Conservation (phyloP, 805 yeast genomes). For the Pichia sporocuriosa region DNA sequence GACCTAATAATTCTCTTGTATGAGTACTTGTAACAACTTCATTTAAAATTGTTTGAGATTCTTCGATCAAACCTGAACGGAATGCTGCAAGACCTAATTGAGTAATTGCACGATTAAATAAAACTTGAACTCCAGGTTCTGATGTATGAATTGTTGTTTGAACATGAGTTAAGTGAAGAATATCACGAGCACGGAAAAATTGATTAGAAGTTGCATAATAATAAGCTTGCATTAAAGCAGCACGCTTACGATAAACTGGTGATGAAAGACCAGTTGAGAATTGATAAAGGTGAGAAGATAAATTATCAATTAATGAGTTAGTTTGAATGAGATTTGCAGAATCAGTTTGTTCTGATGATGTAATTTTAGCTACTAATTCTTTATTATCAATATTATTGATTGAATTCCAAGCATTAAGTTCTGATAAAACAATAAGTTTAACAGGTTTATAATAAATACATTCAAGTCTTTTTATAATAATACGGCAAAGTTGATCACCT, state of each 20-base stretch:
- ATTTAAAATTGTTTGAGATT: conserved; percentile 77
- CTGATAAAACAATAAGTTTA: conserved; percentile 61
- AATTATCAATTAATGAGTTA: conserved; percentile 52
- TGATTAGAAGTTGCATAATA: conserved; percentile 86
- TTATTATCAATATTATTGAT: conserved; percentile 34
- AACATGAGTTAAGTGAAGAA: conserved; percentile 79
- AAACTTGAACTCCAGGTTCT: conserved; percentile 80
- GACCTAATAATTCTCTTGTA: conserved; percentile 89
- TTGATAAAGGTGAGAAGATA: conserved; percentile 58
- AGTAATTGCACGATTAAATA: conserved; percentile 91
- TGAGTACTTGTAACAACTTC: conserved; percentile 84
- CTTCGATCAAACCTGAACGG: conserved; percentile 78
- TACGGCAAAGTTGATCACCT: conserved; percentile 62
- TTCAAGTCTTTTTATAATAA: conserved; percentile 78
- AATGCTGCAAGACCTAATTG: conserved; percentile 96
- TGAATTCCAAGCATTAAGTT: conserved; percentile 66
- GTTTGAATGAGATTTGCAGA: conserved; percentile 32
- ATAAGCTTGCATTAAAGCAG: conserved; percentile 79
- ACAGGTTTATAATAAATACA: conserved; percentile 90
- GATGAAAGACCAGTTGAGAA: conserved; percentile 41
- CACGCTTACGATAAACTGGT: conserved; percentile 68
- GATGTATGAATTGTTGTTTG: conserved; percentile 78
- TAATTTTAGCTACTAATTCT: conserved; percentile 28
- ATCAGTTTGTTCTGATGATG: conserved; percentile 21
- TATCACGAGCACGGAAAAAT: conserved; percentile 78